Evolutionary conservation across 305 asterid genomes (phyloP).

Genomic region (Stenogyne calaminthoides): DNA sequence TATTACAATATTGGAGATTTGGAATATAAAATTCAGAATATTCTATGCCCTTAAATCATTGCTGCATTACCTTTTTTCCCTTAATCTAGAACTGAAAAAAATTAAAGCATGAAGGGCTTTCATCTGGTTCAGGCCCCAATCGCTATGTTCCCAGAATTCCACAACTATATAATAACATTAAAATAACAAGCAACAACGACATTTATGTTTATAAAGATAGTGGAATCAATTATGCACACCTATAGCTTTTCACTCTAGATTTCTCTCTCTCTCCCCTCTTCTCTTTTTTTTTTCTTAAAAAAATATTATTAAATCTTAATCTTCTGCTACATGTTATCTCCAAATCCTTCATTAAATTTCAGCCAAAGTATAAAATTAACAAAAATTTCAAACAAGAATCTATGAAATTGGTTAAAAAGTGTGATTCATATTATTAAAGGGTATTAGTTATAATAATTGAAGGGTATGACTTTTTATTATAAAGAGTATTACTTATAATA

Average conservation of each 20-base stretch:
- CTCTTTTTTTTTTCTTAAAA: not conserved
- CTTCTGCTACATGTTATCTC: constrained; percentile 28
- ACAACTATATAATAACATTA: constrained; percentile 36
- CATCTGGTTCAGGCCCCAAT: constrained; percentile 49
- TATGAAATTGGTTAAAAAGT: too few species aligned
- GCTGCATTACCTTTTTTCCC: constrained; percentile 34
- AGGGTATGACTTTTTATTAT: too few species aligned
- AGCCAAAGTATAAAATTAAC: too few species aligned
- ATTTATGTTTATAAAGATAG: constrained; percentile 37
- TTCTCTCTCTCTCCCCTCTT: not conserved
- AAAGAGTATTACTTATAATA: too few species aligned
- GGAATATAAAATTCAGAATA: constrained; percentile 32
- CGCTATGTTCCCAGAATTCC: constrained; percentile 47
- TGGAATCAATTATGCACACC: constrained; percentile 52
- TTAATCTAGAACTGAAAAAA: constrained; percentile 31
- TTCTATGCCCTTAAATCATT: constrained; percentile 37
- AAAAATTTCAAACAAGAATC: too few species aligned
- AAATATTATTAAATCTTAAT: not conserved
- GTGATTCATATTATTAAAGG: too few species aligned
- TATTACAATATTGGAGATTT: constrained; percentile 13
- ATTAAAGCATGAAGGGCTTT: constrained; percentile 26
- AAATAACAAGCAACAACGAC: constrained; percentile 47
- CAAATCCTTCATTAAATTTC: not conserved
- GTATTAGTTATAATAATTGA: too few species aligned
- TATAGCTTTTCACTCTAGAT: constrained; percentile 22